Evolutionary conservation across 345 rosid species (phyloP), one percentile per base, ranked within the genome.

Genomic region (Eucalyptus sp.): DNA sequence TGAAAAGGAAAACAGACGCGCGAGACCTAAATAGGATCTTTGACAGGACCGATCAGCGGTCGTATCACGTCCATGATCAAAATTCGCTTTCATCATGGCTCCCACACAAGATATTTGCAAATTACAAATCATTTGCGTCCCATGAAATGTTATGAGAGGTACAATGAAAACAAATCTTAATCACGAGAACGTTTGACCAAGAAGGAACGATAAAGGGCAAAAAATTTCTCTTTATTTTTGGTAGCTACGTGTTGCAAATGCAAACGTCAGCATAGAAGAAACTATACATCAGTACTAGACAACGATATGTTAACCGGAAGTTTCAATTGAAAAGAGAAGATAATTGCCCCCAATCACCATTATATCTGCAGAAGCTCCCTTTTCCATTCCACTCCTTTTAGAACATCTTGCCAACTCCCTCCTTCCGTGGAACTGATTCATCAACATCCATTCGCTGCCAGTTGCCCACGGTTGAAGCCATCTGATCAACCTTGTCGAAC

Each of bases 341-440:
- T 5, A 33, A 31, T 33, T 4, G 22, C 80, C 48, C 83, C 48
- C 29, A 41, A 41, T 76, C 48, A 76, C 48, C 48, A 76, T 22
- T 10, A 76, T 27, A 41, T 20, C 27, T 41, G 83, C 83, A 41
- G 48, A 76, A 76, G 8, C 83, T 37, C 27, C 84, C 46, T 76
- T 76, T 81, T 51, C 27, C 22, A 37, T 46, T 24, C 50, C 49
- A 25, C 84, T 89, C 25, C 18, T n/a, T 71, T 91, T 92, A 96
- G 91, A 95, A 96, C 98, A 97, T 96, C 93, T 97, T 97, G 43
- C 97, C 99, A 29, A 87, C 86, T 50, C 98, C 98, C 37, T 93
- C 96, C 88, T 91, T 91, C 91, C 96, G 93, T 7, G 96, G 96
- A 85, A 95, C 93, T 18, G 98, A 94, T 91, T 96, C 96, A 79